Evolutionary conservation across 768 basidiomycete genomes (phyloP), one percentile per base, ranked within the genome.

Genomic region (Suillus americanus): DNA sequence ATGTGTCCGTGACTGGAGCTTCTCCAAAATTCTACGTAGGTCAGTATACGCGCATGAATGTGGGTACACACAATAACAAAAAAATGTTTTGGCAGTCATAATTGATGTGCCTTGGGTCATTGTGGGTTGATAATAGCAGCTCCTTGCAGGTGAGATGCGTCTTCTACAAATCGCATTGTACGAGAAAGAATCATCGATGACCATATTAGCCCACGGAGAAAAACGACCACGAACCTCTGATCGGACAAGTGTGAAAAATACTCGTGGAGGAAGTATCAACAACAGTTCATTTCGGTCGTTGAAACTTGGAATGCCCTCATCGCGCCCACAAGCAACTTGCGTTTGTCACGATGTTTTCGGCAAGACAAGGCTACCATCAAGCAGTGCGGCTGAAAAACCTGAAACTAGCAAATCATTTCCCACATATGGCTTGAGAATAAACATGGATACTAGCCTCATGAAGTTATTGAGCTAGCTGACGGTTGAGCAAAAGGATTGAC

Each of bases 281-380:
- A 40, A 40, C 57, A 59, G 40, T 59, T 59, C 57, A 59, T 59
- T 38, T 59, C 57, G 57, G 57, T 59, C 25, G 40, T 59, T 59
- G 40, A 59, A 59, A 41, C 18, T 59, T 12, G 25, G 25, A 28
- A 59, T 59, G 57, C 40, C 56, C 10, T 41, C 40, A 59, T 43
- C 38, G 57, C 57, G 41, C 57, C 57, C 57, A 59, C 57, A 59
- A 59, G 2, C 25, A 54, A 10, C 53, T 33, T 30, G 57, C 40
- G 57, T 59, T 59, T 40, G 57, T 59, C 57, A 59, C 28, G 18
- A 41, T 43, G 57, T 59, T 59, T 38, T 57, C 56, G 56, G 56
- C 18, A 16, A 28, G 56, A 40, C 9, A 57, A 38, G 5, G 18
- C 28, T 35, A 54, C 33, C 1, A 35, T 33, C 53, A 33, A 35